phyloP scores from a whole-genome alignment of 2,329 filamentous ascomycete species.

The Dothidotthia symphoricarpi region DNA sequence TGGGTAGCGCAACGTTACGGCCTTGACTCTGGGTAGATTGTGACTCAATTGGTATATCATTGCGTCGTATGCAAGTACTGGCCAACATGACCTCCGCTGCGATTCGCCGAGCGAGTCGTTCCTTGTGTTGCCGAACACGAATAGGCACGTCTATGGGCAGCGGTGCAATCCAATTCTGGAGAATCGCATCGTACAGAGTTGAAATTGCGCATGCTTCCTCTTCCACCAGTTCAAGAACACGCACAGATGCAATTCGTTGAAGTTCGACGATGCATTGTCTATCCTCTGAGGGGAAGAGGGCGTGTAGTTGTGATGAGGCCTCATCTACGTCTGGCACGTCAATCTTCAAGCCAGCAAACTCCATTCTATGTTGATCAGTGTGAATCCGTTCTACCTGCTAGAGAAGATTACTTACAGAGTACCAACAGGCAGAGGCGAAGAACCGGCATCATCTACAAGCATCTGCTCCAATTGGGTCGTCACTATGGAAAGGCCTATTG shows the following conservation, averaged over 20 bases:
- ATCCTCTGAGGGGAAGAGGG: slow-evolving; percentile 11
- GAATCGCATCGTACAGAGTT: slow-evolving; percentile 32
- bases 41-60: slow-evolving; percentile 10
- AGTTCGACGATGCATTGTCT: slow-evolving; percentile 8
- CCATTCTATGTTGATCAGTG: slow-evolving; percentile 20
- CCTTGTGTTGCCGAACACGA: slow-evolving; percentile 29
- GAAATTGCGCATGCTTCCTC: slow-evolving; percentile 17
- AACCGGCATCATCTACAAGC: slow-evolving; percentile 7
- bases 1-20: slow-evolving; percentile 17
- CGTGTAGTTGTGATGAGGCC: slow-evolving; percentile 23
- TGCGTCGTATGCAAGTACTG: slow-evolving; percentile 20
- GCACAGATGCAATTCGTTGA: slow-evolving; percentile 15
- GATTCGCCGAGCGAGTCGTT: slow-evolving; percentile 34
- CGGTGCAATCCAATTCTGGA: slow-evolving; percentile 33
- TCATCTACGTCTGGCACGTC: slow-evolving; percentile 33
- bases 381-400: no score
- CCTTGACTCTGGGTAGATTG: slow-evolving; percentile 11
- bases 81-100: slow-evolving; percentile 43
- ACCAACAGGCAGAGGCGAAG: slow-evolving; percentile 9
- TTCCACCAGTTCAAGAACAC: slow-evolving; percentile 12
- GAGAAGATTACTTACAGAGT: slow-evolving; percentile 23
- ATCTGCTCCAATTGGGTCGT: slow-evolving; percentile 13
- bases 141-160: slow-evolving; percentile 26
- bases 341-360: slow-evolving; percentile 16
- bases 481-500: slow-evolving; percentile 13